Base-by-base conservation (phyloP, 495 filamentous ascomycete genomes). In the Chlorociboria aeruginascens region DNA sequence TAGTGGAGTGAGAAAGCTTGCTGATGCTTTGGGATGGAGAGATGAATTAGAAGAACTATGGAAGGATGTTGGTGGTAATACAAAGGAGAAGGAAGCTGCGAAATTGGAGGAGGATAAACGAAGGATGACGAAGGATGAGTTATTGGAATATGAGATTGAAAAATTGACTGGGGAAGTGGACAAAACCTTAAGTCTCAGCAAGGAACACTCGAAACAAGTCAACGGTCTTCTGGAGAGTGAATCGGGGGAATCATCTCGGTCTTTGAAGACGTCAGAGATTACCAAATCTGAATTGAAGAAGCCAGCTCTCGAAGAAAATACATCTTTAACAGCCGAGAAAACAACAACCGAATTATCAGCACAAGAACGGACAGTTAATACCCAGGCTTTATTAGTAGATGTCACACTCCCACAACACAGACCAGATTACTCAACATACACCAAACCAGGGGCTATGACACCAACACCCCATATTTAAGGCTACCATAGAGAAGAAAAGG, bases 11-110 rank as follows among this genome's bases (percentile, higher is more conserved):
- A 73, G 82, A 53, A 81, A 78, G 63, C 73, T 98, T 37, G 92
- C 92, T 10, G 69, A 78, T 53, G 83, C 78, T 30, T 69, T 94
- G 41, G 90, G 87, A 0, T 98, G 92, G 90, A 65, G 78, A 12
- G 78, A 88, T 37, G 90, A 97, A 56, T 69, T 98, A 30, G 86
- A 95, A 60, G 63, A 56, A 9, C 41, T 85, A 14, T 88, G 82
- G 83, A 60, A 71, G 41, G 60, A 66, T 51, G 78, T 74, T 6
- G 75, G 73, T 33, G 63, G 62, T 12, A 54, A 63, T 41, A 60
- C 39, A 58, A 66, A 49, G 55, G 56, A 46, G 63, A 70, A 54
- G 50, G 60, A 56, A 43, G 69, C 68, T 3, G 46, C 25, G n/a
- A 43, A 17, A 39, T 38, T 53, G n/a, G 30, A 16, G 11, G 49